A percentile compares a stretch with the other conserved stretches of the same genome.
Evolutionary conservation across 306 rosid species (phyloP).

Genomic region (Comarum palustre): DNA sequence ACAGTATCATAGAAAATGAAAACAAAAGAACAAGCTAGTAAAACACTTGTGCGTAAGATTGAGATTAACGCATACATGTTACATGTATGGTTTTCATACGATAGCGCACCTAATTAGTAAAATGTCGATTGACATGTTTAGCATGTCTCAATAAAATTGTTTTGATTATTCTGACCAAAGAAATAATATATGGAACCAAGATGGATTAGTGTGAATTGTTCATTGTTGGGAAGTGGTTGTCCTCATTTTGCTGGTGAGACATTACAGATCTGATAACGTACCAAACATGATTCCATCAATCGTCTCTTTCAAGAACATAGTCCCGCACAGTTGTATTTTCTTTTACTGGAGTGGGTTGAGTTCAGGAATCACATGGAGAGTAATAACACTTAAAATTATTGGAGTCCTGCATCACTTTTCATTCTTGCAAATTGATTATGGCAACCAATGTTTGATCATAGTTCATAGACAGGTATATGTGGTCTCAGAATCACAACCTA

Average conservation of each 20-base stretch:
- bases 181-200: background rate
- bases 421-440: background rate
- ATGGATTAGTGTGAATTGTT: background rate
- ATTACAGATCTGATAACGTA: background rate
- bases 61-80: too few relatives aligned
- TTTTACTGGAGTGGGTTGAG: background rate
- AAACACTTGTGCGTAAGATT: too few relatives aligned
- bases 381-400: background rate
- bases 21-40: too few relatives aligned
- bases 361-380: background rate
- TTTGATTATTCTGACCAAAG: background rate
- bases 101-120: too few relatives aligned
- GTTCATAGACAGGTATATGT: background rate
- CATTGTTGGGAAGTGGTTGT: background rate
- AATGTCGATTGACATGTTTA: background rate
- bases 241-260: background rate
- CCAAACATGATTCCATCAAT: background rate
- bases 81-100: too few relatives aligned
- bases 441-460: background rate
- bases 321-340: background rate
- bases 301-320: background rate
- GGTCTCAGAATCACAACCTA: background rate
- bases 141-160: background rate
- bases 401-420: background rate
- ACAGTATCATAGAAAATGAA: too few relatives aligned